These are phyloP conservation scores for Yamadazyma blattariae DNA, from an alignment of 1,139 yeast species.

Conservation along the genomic window DNA sequence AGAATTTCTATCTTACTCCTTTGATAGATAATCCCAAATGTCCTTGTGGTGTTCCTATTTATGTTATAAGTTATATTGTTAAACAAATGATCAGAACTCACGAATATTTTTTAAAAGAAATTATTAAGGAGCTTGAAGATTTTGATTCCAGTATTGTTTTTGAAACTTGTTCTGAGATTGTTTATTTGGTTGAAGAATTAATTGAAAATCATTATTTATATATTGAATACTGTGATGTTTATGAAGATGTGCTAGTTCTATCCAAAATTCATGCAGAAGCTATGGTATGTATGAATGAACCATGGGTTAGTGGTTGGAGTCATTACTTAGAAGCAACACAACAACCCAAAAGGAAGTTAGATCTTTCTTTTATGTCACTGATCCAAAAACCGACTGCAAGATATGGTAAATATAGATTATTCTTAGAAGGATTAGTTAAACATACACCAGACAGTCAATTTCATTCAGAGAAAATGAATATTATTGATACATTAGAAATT, in stretches of 20 bases:
- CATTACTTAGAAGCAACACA: conserved; percentile 44
- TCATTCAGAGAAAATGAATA: not conserved
- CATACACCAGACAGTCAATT: not conserved
- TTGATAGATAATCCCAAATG: conserved; percentile 15
- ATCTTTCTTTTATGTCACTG: conserved; percentile 48
- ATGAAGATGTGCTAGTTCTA: conserved; percentile 36
- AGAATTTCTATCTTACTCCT: conserved; percentile 35
- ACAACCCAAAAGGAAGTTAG: conserved; percentile 28
- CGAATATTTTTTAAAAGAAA: conserved; percentile 1
- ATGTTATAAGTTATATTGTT: conserved; percentile 8
- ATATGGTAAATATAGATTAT: conserved; percentile 48
- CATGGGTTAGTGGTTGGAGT: conserved; percentile 32
- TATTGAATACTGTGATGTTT: conserved; percentile 41
- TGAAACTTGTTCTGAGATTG: not conserved
- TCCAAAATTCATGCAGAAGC: conserved; percentile 21
- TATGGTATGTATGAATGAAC: conserved; percentile 8
- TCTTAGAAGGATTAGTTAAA: conserved; percentile 40
- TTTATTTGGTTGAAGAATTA: not conserved
- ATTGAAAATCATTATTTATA: conserved; percentile 20
- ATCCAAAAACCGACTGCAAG: conserved; percentile 54
- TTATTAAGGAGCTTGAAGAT: not conserved
- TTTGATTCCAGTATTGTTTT: not conserved
- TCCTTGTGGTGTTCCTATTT: conserved; percentile 11
- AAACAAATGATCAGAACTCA: conserved; percentile 8
- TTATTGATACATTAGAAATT: conserved; percentile 5